Base-by-base conservation (phyloP, 2,329 filamentous ascomycete genomes). In the Hypoxylon sp. region DNA sequence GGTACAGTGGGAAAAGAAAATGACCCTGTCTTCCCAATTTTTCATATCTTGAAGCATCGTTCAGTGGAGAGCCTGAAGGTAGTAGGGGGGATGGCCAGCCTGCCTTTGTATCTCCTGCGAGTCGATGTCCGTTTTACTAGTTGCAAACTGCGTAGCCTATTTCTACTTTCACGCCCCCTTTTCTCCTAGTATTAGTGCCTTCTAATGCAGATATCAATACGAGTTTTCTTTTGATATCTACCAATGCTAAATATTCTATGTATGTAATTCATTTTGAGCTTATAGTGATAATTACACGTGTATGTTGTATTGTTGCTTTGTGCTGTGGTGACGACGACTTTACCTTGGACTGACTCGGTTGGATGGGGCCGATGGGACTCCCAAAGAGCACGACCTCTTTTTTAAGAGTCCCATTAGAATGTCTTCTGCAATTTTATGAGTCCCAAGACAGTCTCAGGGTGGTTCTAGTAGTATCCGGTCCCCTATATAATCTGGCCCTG, bases 191-290 rank as follows among this genome's bases (percentile, higher is more conserved):
- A 83, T 78, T 88, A 87, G 81, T 87, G 82, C 83, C 83, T 87
- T 87, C 82, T 88, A 88, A 88, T 88, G 84, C 85, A 86, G 82
- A 87, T 86, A 87, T 86, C 83, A 83, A 80, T 70, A 65, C 28
- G 53, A 82, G 81, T 80, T 63, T 63, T 53, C 63, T 71, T 73
- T 73, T 74, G 73, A 74, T 75, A 61, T 72, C 71, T 65, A 64
- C 43, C 36, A 60, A 34, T 45, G 13, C 9, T 51, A 2, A n/a
- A 6, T 19, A 43, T 53, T 34, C 28, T 10, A 36, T 21, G 3
- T 36, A 32, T 46, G n/a, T n/a, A n/a, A n/a, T 57, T 49, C 17
- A 23, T 46, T 48, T 48, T n/a, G 13, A 60, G 21, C 51, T 58
- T 14, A 32, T 19, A 28, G 21, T 45, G 36, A 30, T 34, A 23